Conservation (phyloP, 2,329 filamentous ascomycete species). For the Arthrobotrys pseudoclavata region DNA sequence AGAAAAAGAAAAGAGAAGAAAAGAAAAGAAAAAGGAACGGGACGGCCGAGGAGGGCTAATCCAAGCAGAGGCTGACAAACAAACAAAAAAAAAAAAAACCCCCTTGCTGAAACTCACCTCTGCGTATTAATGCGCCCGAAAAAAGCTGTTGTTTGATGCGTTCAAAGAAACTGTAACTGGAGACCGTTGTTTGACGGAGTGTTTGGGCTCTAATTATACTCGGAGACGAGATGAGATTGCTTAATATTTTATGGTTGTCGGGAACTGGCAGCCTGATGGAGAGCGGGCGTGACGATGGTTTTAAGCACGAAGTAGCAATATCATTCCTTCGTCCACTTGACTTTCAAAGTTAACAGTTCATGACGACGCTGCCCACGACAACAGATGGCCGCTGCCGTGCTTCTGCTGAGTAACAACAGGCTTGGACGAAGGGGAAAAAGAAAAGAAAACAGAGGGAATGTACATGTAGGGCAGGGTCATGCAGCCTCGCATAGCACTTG, state of each 20-base stretch:
- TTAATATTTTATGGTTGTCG: not conserved
- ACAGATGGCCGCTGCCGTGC: not conserved
- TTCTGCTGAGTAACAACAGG: too few relatives aligned
- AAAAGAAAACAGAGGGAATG: too few relatives aligned
- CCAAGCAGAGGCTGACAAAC: slow-evolving; percentile 24
- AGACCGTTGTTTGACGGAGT: slow-evolving; percentile 13
- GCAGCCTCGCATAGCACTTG: slow-evolving; percentile 32
- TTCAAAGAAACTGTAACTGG: not conserved
- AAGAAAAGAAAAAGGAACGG: not conserved
- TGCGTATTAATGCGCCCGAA: slow-evolving; percentile 4
- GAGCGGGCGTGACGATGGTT: slow-evolving; percentile 10
- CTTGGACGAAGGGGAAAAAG: not conserved
- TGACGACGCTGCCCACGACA: slow-evolving; percentile 28
- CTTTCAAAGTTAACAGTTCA: not conserved
- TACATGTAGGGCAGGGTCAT: slow-evolving; percentile 18
- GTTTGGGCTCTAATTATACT: slow-evolving; percentile 30
- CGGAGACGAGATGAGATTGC: slow-evolving; percentile 8
- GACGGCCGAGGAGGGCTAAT: slow-evolving; percentile 20
- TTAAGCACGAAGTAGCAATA: slow-evolving; percentile 14
- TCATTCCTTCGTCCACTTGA: not conserved
- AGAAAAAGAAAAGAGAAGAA: not conserved
- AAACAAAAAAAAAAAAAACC: slow-evolving; percentile 2
- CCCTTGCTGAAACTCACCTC: slow-evolving; percentile 24
- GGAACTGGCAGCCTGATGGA: slow-evolving; percentile 14
- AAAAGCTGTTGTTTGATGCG: slow-evolving; percentile 5